Base-by-base conservation (phyloP, 1,139 yeast genomes). In the Pneumocystis carinii region DNA sequence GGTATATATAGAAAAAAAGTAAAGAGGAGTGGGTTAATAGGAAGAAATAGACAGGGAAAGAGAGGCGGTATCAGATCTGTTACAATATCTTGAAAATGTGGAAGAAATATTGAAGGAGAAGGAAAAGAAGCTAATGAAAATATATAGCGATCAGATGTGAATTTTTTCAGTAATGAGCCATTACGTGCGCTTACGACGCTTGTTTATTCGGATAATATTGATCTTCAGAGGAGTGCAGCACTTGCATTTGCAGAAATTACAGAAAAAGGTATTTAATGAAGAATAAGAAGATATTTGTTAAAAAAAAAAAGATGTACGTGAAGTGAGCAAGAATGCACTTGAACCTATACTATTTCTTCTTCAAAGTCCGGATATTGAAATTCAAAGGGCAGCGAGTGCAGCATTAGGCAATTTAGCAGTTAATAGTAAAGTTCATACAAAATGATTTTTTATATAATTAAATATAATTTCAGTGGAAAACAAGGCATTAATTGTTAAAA, bases 181-280 rank as follows among this genome's bases (percentile, higher is more conserved):
- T 78, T 92, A 64, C 81, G 88, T 68, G 97, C 98, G 2, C 79
- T 92, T 67, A 86, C 94, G 65, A 92, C 97, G 0, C 80, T 92
- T 71, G 98, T 92, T 3, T 89, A 92, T 73, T 87, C 96, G 1
- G 97, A 92, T 70, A 92, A 92, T 72, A 83, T 92, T 69, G 97
- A 92, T 73, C 80, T 92, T 66, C 97, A 92, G 75, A 83, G 98
- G 72, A 87, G 96, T 73, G 99, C 99, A 2, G 98, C 98, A 7
- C 80, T 92, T 70, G 98, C 98, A 14, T 92, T 92, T 79, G 98
- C 98, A 12, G 99, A 92, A 75, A 90, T 94, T 65, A 92, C 99
- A 59, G 98, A 92, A 73, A 94, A 92, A 74, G 76, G 71, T 69
- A 60, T 15, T 64, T 8, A 19, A 32, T 32, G 4, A 10, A 27